Conservation (phyloP, 1,284 basidiomycete species). For the Irpex lacteus region DNA sequence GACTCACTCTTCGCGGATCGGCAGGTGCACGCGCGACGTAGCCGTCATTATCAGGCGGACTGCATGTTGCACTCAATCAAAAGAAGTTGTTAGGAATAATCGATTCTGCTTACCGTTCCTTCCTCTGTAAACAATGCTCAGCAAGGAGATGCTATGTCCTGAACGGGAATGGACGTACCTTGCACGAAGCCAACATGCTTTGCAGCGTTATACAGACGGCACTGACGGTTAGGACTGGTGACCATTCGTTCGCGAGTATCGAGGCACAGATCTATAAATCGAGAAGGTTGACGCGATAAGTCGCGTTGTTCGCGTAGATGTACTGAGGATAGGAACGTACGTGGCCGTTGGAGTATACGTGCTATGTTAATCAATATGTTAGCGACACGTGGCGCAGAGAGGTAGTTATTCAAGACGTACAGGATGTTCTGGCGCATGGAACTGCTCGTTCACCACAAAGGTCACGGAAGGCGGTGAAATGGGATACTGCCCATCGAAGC, state of each 20-base stretch:
- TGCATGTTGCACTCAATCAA: neutral
- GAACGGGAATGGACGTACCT: slow-evolving; percentile 40
- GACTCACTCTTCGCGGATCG: slow-evolving; percentile 79
- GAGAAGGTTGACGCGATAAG: slow-evolving; percentile 14
- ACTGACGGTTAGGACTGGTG: slow-evolving; percentile 76
- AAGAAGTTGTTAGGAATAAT: neutral
- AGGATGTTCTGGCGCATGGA: slow-evolving; percentile 69
- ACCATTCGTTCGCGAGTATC: slow-evolving; percentile 84
- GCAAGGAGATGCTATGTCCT: slow-evolving; percentile 13
- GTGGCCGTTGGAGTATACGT: slow-evolving; percentile 84
- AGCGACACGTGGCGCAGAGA: neutral
- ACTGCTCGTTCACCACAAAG: slow-evolving; percentile 65
- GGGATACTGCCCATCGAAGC: slow-evolving; percentile 73
- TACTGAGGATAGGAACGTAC: slow-evolving; percentile 38
- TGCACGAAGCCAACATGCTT: slow-evolving; percentile 86
- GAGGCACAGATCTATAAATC: slow-evolving; percentile 72
- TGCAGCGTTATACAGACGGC: slow-evolving; percentile 80
- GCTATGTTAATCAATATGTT: slow-evolving; percentile 39
- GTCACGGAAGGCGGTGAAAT: slow-evolving; percentile 83
- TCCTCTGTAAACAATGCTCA: neutral
- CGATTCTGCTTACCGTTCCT: neutral
- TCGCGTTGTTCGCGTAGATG: neutral
- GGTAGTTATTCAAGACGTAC: slow-evolving; percentile 38
- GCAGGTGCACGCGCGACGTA: slow-evolving; percentile 78
- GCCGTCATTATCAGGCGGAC: slow-evolving; percentile 76